Conservation (phyloP, 352 stramenopile genomes). For the Globisporangium iwayamae region DNA sequence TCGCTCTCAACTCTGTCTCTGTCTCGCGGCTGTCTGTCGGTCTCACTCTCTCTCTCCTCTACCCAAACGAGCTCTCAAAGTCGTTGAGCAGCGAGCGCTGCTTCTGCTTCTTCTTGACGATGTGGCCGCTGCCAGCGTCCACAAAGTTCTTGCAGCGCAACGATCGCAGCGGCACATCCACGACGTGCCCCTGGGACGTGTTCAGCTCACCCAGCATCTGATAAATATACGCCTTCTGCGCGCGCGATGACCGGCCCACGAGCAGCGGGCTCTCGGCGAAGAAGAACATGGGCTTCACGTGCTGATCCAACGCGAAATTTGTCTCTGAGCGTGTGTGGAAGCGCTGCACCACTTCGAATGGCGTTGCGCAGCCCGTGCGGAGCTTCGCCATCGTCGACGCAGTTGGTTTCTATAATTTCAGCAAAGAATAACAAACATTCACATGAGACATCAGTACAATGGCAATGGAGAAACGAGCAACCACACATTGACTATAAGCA, state of each 20-base stretch:
- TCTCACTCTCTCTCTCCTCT: neutral
- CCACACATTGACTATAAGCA: neutral
- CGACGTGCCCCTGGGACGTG: slow-evolving; percentile 28
- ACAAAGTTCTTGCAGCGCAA: slow-evolving; percentile 71
- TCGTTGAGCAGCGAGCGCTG: slow-evolving; percentile 24
- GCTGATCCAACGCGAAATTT: slow-evolving; percentile 14
- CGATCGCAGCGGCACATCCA: slow-evolving; percentile 59
- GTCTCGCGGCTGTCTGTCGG: neutral
- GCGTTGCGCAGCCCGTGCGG: slow-evolving; percentile 27
- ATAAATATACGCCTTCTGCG: slow-evolving; percentile 52
- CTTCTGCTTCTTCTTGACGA: slow-evolving; percentile 47
- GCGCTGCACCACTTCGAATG: slow-evolving; percentile 53
- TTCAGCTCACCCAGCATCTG: slow-evolving; percentile 57
- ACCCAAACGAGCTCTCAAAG: slow-evolving; percentile 32
- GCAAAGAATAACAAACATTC: neutral
- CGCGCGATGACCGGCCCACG: slow-evolving; percentile 33
- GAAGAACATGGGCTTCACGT: slow-evolving; percentile 37
- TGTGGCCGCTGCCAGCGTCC: slow-evolving; percentile 40
- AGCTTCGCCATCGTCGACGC: slow-evolving; percentile 57
- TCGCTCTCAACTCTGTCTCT: too few relatives aligned
- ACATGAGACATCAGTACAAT: neutral
- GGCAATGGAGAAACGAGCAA: neutral
- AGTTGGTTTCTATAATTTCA: slow-evolving; percentile 24
- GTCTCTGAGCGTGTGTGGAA: slow-evolving; percentile 34
- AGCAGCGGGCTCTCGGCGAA: slow-evolving; percentile 68